A percentile compares a stretch with the other conserved stretches of the same genome.
Evolutionary conservation across 192 early-diverging fungal genomes (phyloP).

Genomic region (Podila epicladia): DNA sequence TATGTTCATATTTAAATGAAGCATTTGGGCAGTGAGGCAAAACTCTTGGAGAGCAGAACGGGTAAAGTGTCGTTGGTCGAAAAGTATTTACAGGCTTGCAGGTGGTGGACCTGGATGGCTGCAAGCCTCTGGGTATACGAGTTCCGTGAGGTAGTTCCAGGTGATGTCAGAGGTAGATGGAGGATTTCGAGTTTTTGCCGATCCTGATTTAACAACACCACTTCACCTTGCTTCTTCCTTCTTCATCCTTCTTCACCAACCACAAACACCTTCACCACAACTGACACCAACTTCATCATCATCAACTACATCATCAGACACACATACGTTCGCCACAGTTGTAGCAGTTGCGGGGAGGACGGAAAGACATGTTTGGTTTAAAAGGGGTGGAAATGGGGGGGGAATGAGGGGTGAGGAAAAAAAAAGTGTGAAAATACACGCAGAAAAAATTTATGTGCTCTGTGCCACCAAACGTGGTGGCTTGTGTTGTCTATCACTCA

Average conservation of each 20-base stretch:
- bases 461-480: not conserved
- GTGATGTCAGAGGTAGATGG: too few species aligned
- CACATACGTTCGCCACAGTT: slow-evolving; percentile 53
- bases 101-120: too few species aligned
- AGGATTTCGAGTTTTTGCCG: too few species aligned
- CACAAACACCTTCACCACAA: not conserved
- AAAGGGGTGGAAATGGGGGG: slow-evolving; percentile 5
- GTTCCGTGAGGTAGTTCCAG: too few species aligned
- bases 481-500: not conserved
- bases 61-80: not conserved
- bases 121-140: too few species aligned
- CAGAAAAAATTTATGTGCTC: slow-evolving; percentile 12
- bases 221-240: not conserved
- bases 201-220: too few species aligned
- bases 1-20: slow-evolving; percentile 35
- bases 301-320: slow-evolving; percentile 8
- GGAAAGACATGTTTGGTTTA: slow-evolving; percentile 40
- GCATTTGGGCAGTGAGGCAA: not conserved
- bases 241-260: not conserved
- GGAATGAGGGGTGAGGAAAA: slow-evolving; percentile 15
- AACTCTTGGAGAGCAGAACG: not conserved
- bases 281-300: slow-evolving; percentile 1
- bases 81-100: too few species aligned
- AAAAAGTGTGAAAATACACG: slow-evolving; percentile 8
- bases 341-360: slow-evolving; percentile 51